Evolutionary conservation across 257 asterid species (phyloP), one percentile per base, ranked within the genome.

Genomic region (Capsicum rhomboideum): DNA sequence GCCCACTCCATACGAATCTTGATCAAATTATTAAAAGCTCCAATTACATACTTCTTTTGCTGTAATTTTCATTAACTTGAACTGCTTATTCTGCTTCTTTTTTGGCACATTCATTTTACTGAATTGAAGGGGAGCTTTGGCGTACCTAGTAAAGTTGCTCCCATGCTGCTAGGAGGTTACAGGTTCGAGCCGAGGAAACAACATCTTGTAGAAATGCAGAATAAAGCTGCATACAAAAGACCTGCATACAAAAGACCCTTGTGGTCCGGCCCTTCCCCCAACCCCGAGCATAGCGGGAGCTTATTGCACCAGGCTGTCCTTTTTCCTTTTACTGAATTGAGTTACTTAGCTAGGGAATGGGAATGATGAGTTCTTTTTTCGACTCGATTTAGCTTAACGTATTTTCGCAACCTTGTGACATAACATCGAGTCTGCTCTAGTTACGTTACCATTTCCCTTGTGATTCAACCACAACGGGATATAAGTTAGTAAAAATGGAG

Each of bases 21-120:
- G 61, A 80, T 58, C 53, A 58, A 29, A 80, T 80, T 42, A 56
- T 44, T 42, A 80, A 80, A 80, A 80, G 83, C 23, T 75, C 42
- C 14, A 75, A 49, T 75, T 75, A 77, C 81, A 14, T 69, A 53
- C 52, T 14, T 83, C 42, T 42, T 61, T 37, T 42, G n/a, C 42
- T 80, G 31, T 85, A 14, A 29, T 34, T 26, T 37, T 46, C n/a
- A 46, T 29, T 54, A 26, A 59, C 42, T 56, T 49, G 59, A 83
- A 28, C 20, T 18, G 21, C 84, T 49, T 34, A 14, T 50, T 49
- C 61, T 28, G 63, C 23, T 26, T 21, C 17, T 77, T 50, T 74
- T 64, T 64, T 34, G 40, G 31, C 72, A 28, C 72, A 8, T 64
- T 28, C 16, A 11, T 17, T 55, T 56, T 55, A 34, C 4, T 34